Conservation (phyloP, 371 early-diverging fungal species). For the Conidiobolus incongruus region DNA sequence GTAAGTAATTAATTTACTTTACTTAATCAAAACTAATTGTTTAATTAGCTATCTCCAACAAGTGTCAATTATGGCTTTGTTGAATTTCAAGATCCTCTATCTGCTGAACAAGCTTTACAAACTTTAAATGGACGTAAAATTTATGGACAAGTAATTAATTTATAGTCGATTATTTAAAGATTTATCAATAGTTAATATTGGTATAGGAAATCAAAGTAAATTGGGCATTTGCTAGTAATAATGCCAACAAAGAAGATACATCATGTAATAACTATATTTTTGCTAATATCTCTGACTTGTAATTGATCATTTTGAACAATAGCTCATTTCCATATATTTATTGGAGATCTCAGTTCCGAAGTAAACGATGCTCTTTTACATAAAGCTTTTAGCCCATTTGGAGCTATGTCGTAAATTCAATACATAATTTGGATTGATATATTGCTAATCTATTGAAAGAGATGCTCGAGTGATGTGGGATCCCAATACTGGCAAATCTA, state of each 20-base stretch:
- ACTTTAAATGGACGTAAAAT: constrained; percentile 50
- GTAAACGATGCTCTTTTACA: constrained; percentile 42
- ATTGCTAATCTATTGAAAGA: constrained; percentile 12
- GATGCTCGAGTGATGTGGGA: constrained; percentile 78
- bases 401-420: constrained; percentile 40
- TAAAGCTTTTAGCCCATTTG: constrained; percentile 47
- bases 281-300: background rate
- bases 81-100: constrained; percentile 45
- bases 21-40: background rate
- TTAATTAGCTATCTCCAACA: constrained; percentile 14
- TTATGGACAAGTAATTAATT: constrained; percentile 19
- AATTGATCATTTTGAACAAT: constrained; percentile 2
- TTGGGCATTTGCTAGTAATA: constrained; percentile 47
- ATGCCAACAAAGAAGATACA: constrained; percentile 29
- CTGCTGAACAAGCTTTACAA: constrained; percentile 53
- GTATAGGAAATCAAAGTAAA: constrained; percentile 59
- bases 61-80: constrained; percentile 80
- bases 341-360: constrained; percentile 60
- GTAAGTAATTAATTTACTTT: constrained; percentile 20
- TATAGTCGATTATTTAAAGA: too few relatives aligned
- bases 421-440: background rate
- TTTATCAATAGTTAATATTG: too few relatives aligned
- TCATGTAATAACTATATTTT: too few relatives aligned
- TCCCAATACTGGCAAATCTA: constrained; percentile 47
- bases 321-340: constrained; percentile 61